A percentile compares a stretch with the other conserved stretches of the same genome.
Conservation (phyloP, 176 grass and related monocot species). For the Cenchrus americanus region DNA sequence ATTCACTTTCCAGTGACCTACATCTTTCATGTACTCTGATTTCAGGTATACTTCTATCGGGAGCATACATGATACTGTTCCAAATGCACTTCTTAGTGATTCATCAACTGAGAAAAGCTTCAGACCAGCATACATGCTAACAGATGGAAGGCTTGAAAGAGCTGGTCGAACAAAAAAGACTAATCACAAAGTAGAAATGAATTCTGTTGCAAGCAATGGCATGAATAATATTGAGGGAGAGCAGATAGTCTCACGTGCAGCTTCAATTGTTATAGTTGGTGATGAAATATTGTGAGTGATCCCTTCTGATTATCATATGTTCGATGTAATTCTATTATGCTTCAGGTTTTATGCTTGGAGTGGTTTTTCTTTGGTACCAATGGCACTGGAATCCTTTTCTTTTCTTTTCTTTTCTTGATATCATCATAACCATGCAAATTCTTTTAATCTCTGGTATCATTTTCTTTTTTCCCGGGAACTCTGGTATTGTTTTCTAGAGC, state of each 20-base stretch:
- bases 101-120: conserved; percentile 66
- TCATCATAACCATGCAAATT: not conserved
- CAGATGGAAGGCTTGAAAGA: conserved; percentile 96
- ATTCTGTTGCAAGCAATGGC: conserved; percentile 62
- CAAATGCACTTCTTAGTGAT: conserved; percentile 90
- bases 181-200: conserved; percentile 49
- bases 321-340: not conserved
- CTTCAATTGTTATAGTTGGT: conserved; percentile 82
- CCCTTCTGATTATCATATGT: conserved; percentile 38
- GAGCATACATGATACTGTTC: conserved; percentile 97
- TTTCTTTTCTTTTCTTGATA: not conserved
- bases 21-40: conserved; percentile 13
- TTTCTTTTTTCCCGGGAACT: not conserved
- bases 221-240: conserved; percentile 41
- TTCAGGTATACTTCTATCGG: conserved; percentile 98
- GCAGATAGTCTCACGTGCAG: conserved; percentile 50
- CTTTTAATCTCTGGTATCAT: conserved; percentile 11
- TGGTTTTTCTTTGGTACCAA: conserved; percentile 28
- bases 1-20: conserved; percentile 35
- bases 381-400: not conserved
- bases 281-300: conserved; percentile 95
- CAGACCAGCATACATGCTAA: conserved; percentile 98
- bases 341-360: conserved; percentile 28
- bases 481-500: too few relatives aligned
- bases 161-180: conserved; percentile 89